Evolutionary conservation across 2,329 filamentous ascomycete species (phyloP).

Genomic region (Aspergillus eucalypticola): DNA sequence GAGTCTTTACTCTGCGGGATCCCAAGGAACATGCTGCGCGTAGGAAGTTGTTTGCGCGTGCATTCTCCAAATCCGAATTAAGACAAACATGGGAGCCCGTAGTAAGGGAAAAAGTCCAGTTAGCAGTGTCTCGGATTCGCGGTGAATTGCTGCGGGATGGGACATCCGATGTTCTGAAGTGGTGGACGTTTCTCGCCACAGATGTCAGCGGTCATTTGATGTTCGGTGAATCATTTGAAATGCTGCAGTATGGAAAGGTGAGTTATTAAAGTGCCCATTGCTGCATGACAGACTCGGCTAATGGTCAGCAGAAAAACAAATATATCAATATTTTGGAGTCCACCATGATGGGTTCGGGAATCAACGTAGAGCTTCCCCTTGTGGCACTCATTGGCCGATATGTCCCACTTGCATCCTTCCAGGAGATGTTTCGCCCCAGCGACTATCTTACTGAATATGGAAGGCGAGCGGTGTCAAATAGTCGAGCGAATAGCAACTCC

Average conservation of each 20-base stretch:
- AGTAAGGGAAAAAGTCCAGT: slow-evolving; percentile 39
- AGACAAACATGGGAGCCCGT: slow-evolving; percentile 30
- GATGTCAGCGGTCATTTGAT: slow-evolving; percentile 53
- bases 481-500: slow-evolving; percentile 17
- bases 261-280: not conserved
- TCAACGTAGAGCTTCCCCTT: slow-evolving; percentile 12
- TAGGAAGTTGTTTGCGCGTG: slow-evolving; percentile 44
- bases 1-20: slow-evolving; percentile 44
- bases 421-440: slow-evolving; percentile 11
- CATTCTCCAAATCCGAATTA: slow-evolving; percentile 28
- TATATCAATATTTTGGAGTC: slow-evolving; percentile 41
- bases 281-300: not conserved
- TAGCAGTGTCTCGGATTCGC: slow-evolving; percentile 46
- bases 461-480: slow-evolving; percentile 19
- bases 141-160: slow-evolving; percentile 15
- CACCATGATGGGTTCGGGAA: slow-evolving; percentile 12
- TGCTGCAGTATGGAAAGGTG: slow-evolving; percentile 51
- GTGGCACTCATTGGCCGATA: slow-evolving; percentile 10
- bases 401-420: slow-evolving; percentile 9
- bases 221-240: slow-evolving; percentile 54
- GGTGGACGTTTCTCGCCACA: slow-evolving; percentile 53
- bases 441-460: slow-evolving; percentile 15
- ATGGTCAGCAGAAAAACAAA: slow-evolving; percentile 36
- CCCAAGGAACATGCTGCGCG: slow-evolving; percentile 41
- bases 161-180: slow-evolving; percentile 47